Percentiles rank a stretch among this genome's conserved stretches.
phyloP scores from a whole-genome alignment of 169 alveolate genomes.

The Plasmodium coatneyi region DNA sequence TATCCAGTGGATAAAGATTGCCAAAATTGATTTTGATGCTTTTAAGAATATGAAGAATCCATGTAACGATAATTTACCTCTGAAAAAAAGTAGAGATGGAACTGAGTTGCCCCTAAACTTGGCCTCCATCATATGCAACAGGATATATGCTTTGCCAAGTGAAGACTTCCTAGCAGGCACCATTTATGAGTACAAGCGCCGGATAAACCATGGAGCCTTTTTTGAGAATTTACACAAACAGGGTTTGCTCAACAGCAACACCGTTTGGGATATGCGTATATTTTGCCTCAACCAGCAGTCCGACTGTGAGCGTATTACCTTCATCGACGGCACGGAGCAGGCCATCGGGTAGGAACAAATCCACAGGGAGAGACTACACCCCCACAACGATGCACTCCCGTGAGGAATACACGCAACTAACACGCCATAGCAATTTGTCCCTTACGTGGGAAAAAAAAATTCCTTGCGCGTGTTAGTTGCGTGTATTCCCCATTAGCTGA shows the following conservation, averaged over 20 bases:
- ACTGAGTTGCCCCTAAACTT: conserved; percentile 85
- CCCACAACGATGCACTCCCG: background rate
- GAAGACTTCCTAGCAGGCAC: conserved; percentile 71
- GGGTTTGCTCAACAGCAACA: conserved; percentile 35
- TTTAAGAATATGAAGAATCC: conserved; percentile 82
- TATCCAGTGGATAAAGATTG: conserved; percentile 87
- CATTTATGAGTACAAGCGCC: conserved; percentile 64
- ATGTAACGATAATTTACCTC: conserved; percentile 84
- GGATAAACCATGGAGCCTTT: conserved; percentile 45
- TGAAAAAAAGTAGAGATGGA: conserved; percentile 87
- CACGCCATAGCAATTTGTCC: background rate
- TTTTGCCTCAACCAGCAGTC: conserved; percentile 53
- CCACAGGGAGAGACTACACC: background rate
- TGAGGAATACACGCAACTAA: background rate
- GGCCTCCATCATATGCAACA: conserved; percentile 81
- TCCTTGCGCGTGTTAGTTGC: background rate
- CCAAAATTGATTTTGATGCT: conserved; percentile 83
- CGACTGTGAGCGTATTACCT: conserved; percentile 51
- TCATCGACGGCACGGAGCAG: conserved; percentile 59
- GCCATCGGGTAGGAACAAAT: background rate
- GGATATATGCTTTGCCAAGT: conserved; percentile 38
- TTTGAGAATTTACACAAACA: conserved; percentile 44
- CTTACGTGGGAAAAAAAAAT: background rate
- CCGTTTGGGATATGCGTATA: conserved; percentile 54
- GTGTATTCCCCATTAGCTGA: background rate